Conservation (phyloP, 2,329 filamentous ascomycete species). For the Pestalotiopsis sp. region DNA sequence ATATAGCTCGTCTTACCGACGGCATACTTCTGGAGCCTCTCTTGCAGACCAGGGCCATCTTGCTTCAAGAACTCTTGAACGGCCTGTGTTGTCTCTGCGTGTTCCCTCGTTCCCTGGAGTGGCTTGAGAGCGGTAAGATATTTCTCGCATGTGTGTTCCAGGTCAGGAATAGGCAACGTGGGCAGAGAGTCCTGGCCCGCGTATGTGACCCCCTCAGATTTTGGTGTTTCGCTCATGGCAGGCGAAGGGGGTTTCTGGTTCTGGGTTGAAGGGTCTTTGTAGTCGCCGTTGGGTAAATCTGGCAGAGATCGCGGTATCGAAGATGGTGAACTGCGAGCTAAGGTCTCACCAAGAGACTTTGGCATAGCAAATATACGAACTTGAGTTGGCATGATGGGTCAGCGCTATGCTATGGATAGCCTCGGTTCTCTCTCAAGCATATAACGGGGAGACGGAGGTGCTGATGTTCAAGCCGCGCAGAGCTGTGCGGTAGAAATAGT, state of each 20-base stretch:
- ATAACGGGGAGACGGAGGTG: conserved; percentile 77
- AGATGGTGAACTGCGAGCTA: conserved; percentile 51
- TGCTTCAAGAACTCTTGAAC: conserved; percentile 80
- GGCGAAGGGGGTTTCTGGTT: conserved; percentile 32
- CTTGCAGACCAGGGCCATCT: conserved; percentile 85
- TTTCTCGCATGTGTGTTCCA: conserved; percentile 76
- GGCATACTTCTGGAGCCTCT: conserved; percentile 88
- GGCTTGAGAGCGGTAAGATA: conserved; percentile 82
- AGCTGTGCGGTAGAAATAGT: conserved; percentile 91
- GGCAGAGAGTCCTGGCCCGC: conserved; percentile 85
- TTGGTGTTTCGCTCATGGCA: conserved; percentile 47
- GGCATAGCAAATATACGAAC: conserved; percentile 73
- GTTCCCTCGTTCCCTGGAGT: conserved; percentile 79
- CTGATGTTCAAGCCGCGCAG: conserved; percentile 83
- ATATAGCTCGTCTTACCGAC: conserved; percentile 93
- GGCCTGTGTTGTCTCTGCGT: conserved; percentile 78
- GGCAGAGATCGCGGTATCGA: conserved; percentile 44
- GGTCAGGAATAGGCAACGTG: conserved; percentile 89
- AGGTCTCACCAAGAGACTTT: conserved; percentile 72
- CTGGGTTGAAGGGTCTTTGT: conserved; percentile 32
- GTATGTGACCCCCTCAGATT: conserved; percentile 80
- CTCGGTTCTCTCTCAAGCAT: conserved; percentile 59
- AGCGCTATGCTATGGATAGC: conserved; percentile 44
- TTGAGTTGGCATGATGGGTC: conserved; percentile 60
- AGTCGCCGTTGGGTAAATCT: conserved; percentile 27